Evolutionary conservation across 1,284 basidiomycete species (phyloP).

Genomic region (Ceratorhiza oryzae-sativae): DNA sequence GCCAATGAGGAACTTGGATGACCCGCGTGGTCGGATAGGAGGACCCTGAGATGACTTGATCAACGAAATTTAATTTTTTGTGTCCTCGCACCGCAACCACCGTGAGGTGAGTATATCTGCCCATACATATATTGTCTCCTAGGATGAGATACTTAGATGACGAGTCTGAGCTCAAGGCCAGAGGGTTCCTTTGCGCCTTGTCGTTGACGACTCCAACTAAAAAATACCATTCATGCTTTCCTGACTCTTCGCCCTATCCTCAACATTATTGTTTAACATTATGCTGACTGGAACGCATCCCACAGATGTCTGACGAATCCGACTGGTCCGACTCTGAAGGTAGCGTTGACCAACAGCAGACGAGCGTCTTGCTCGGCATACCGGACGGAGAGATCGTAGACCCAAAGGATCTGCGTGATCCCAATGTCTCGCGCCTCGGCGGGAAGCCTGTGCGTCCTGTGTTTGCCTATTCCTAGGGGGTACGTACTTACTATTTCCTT

Average conservation of each 20-base stretch:
- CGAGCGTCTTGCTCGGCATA: slow-evolving; percentile 74
- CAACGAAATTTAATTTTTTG: slow-evolving; percentile 31
- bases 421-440: slow-evolving; percentile 82
- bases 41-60: slow-evolving; percentile 33
- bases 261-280: slow-evolving; percentile 38
- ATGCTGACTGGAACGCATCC: slow-evolving; percentile 43
- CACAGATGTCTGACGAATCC: slow-evolving; percentile 62
- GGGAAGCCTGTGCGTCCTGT: slow-evolving; percentile 77
- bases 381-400: slow-evolving; percentile 72
- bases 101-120: neutral
- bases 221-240: slow-evolving; percentile 90
- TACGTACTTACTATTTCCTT: slow-evolving; percentile 20
- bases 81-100: neutral
- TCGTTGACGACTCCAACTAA: slow-evolving; percentile 67
- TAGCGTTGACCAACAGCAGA: slow-evolving; percentile 62
- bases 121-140: neutral
- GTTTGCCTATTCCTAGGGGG: slow-evolving; percentile 45
- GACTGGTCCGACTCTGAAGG: slow-evolving; percentile 71
- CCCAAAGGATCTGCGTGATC: slow-evolving; percentile 66
- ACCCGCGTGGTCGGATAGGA: slow-evolving; percentile 1
- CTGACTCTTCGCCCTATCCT: slow-evolving; percentile 56
- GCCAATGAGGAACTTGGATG: slow-evolving; percentile 16
- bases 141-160: slow-evolving; percentile 84
- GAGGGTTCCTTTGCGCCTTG: slow-evolving; percentile 64
- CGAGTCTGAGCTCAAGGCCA: slow-evolving; percentile 72